phyloP scores from a whole-genome alignment of 2,329 filamentous ascomycete species.

The Sporothrix curviconia region DNA sequence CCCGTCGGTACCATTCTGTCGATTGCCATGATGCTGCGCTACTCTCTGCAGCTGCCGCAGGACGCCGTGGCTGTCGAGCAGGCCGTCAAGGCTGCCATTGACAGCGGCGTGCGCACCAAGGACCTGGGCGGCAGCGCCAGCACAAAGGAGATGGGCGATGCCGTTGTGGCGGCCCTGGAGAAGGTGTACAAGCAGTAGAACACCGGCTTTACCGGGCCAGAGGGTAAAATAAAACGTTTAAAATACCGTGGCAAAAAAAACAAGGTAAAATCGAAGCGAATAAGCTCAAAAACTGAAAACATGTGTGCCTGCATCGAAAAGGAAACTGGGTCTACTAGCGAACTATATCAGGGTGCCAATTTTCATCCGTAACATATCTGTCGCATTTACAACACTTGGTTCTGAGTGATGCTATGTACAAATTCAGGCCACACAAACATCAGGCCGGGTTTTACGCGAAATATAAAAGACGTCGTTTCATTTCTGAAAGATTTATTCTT shows the following conservation, averaged over 20 bases:
- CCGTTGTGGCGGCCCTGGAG: constrained; percentile 66
- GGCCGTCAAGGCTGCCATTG: constrained; percentile 73
- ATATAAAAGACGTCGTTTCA: too few species aligned
- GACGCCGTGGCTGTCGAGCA: constrained; percentile 75
- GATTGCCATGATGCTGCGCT: constrained; percentile 91
- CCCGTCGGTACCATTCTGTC: constrained; percentile 88
- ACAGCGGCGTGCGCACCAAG: constrained; percentile 69
- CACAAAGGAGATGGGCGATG: constrained; percentile 72
- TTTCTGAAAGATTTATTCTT: too few species aligned
- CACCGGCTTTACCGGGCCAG: too few species aligned
- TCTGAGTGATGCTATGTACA: too few species aligned
- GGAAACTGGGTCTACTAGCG: neutral
- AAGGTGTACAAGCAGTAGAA: constrained; percentile 54
- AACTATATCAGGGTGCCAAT: too few species aligned
- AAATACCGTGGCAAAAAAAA: constrained; percentile 3
- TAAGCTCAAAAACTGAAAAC: neutral
- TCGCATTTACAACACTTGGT: too few species aligned
- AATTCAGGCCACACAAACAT: too few species aligned
- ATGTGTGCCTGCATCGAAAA: neutral
- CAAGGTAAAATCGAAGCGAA: constrained; percentile 1
- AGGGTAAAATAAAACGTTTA: constrained; percentile 14
- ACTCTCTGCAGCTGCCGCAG: constrained; percentile 73
- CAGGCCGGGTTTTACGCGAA: too few species aligned
- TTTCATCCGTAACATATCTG: too few species aligned
- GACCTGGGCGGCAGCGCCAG: constrained; percentile 74